Evolutionary conservation across 306 rosid species (phyloP).

Genomic region (Sicyos edulis): DNA sequence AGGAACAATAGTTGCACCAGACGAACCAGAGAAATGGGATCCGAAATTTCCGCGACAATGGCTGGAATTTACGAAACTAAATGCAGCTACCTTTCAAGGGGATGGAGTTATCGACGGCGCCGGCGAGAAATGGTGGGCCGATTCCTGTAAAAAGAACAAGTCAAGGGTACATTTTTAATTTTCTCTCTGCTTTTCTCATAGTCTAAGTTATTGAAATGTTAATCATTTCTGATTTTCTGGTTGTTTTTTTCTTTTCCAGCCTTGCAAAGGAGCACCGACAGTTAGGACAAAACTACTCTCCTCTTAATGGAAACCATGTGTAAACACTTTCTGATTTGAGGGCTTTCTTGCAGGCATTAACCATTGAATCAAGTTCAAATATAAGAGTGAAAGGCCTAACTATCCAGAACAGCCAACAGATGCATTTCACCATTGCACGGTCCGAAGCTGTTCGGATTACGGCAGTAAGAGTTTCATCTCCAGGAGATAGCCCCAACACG

Average conservation of each 20-base stretch:
- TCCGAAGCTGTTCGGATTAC: constrained; percentile 57
- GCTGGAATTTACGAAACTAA: constrained; percentile 59
- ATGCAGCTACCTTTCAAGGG: constrained; percentile 67
- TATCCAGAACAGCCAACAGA: constrained; percentile 87
- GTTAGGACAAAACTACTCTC: constrained; percentile 46
- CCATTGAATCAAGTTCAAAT: constrained; percentile 69
- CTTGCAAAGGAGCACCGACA: constrained; percentile 90
- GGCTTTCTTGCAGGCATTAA: constrained; percentile 64
- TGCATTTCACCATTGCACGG: constrained; percentile 63
- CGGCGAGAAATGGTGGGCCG: constrained; percentile 98
- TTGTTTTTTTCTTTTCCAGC: constrained; percentile 37
- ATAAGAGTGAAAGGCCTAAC: constrained; percentile 61
- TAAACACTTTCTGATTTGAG: constrained; percentile 14
- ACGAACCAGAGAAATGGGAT: constrained; percentile 77
- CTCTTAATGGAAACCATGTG: not conserved
- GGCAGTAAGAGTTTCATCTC: constrained; percentile 66
- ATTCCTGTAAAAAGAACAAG: constrained; percentile 93
- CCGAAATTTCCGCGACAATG: constrained; percentile 51
- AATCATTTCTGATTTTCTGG: not conserved
- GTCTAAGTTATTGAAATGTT: not conserved
- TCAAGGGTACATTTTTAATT: constrained; percentile 45
- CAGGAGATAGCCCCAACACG: constrained; percentile 54
- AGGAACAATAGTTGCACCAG: constrained; percentile 89
- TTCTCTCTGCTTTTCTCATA: constrained; percentile 5
- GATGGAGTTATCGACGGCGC: constrained; percentile 87